A percentile compares a stretch with the other conserved stretches of the same genome.
Evolutionary conservation across 345 rosid species (phyloP).

Genomic region (Trapa incisa): DNA sequence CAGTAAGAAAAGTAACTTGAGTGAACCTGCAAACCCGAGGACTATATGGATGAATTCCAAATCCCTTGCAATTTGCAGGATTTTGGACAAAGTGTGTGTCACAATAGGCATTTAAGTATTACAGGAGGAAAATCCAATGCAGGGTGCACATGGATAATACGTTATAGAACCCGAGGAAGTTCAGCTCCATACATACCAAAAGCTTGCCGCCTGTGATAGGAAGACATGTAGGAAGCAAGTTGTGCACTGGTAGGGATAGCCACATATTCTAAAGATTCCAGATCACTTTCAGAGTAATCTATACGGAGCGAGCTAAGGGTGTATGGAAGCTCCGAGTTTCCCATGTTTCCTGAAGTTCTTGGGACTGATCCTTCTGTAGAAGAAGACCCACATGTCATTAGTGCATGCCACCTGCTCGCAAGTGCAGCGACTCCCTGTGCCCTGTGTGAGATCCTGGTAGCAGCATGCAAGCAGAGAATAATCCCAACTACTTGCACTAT

Average conservation of each 20-base stretch:
- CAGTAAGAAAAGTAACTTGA: too few relatives aligned
- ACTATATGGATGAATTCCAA: too few relatives aligned
- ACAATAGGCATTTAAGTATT: too few relatives aligned
- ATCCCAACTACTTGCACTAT: conserved; percentile 80
- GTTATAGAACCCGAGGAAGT: background rate
- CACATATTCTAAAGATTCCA: conserved; percentile 62
- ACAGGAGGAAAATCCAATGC: too few relatives aligned
- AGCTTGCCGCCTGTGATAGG: conserved; percentile 74
- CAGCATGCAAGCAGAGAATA: conserved; percentile 71
- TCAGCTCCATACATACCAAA: conserved; percentile 54
- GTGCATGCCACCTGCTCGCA: conserved; percentile 84
- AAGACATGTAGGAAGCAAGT: conserved; percentile 49
- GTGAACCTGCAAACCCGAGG: too few relatives aligned
- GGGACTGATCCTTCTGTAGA: conserved; percentile 29
- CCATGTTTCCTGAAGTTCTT: conserved; percentile 36
- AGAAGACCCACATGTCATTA: conserved; percentile 43
- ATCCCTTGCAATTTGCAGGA: too few relatives aligned
- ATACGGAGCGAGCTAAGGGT: conserved; percentile 19
- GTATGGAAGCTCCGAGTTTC: conserved; percentile 29
- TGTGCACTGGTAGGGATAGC: conserved; percentile 34
- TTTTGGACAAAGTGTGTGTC: too few relatives aligned
- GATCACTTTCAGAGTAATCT: conserved; percentile 64
- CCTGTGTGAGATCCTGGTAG: conserved; percentile 86
- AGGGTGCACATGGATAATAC: too few relatives aligned
- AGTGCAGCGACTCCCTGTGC: conserved; percentile 30